A percentile compares a stretch with the other conserved stretches of the same genome.
Evolutionary conservation across 441 rosid species (phyloP).

Genomic region (Viola pubescens): DNA sequence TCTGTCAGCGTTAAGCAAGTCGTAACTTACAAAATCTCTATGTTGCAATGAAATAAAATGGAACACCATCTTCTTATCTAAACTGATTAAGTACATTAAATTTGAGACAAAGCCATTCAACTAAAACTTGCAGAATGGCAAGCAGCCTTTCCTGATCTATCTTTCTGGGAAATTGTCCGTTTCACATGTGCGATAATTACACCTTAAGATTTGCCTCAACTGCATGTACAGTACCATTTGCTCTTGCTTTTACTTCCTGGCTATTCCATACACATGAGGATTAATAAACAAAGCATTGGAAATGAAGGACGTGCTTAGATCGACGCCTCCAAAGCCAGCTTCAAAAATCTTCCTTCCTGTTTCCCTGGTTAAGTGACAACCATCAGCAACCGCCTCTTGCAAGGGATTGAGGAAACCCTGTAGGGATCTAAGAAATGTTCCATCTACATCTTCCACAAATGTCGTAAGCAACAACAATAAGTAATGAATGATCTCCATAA

Average conservation of each 20-base stretch:
- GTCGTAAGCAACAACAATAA: neutral
- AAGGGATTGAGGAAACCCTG: constrained; percentile 65
- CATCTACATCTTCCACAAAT: constrained; percentile 38
- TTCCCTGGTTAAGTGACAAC: constrained; percentile 74
- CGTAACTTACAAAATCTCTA: too few relatives aligned
- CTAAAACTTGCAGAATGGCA: too few relatives aligned
- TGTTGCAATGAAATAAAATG: too few relatives aligned
- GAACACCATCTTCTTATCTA: too few relatives aligned
- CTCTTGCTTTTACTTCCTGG: constrained; percentile 31
- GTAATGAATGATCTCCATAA: neutral
- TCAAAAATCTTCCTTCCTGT: constrained; percentile 48
- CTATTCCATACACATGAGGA: constrained; percentile 74
- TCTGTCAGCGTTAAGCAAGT: too few relatives aligned
- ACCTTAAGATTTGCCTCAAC: too few relatives aligned
- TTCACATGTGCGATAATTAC: too few relatives aligned
- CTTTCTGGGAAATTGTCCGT: too few relatives aligned
- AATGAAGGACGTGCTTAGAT: constrained; percentile 35
- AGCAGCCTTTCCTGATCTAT: too few relatives aligned
- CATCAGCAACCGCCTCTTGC: constrained; percentile 61
- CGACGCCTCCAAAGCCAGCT: constrained; percentile 56
- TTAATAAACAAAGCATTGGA: constrained; percentile 36
- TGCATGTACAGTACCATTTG: too few relatives aligned
- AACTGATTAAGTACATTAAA: too few relatives aligned
- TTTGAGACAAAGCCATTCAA: too few relatives aligned
- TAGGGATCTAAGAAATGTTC: constrained; percentile 51